phyloP scores from a whole-genome alignment of 805 yeast genomes.

The Starmera quercuum region DNA sequence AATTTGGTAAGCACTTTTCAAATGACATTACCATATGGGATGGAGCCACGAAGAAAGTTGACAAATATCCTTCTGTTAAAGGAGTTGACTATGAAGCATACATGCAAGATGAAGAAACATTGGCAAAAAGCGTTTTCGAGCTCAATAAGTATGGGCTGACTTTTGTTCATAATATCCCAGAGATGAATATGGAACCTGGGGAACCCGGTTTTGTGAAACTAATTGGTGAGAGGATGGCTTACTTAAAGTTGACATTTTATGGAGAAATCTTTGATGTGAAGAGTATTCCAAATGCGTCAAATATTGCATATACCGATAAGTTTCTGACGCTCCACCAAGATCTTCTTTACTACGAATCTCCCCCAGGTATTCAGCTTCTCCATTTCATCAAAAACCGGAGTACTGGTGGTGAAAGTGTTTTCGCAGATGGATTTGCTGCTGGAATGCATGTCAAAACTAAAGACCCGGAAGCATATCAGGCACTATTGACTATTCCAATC shows the following conservation, averaged over 20 bases:
- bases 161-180: conserved; percentile 48
- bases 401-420: conserved; percentile 59
- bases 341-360: conserved; percentile 67
- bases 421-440: conserved; percentile 64
- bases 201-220: conserved; percentile 27
- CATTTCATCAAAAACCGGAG: conserved; percentile 50
- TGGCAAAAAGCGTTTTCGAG: conserved; percentile 33
- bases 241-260: conserved; percentile 62
- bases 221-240: conserved; percentile 53
- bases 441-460: conserved; percentile 43
- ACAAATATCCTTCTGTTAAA: conserved; percentile 10
- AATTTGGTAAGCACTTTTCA: conserved; percentile 26
- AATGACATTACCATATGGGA: conserved; percentile 41
- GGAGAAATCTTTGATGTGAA: conserved; percentile 67
- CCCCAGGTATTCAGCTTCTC: conserved; percentile 70
- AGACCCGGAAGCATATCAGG: conserved; percentile 59
- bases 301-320: conserved; percentile 61
- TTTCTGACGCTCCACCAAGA: conserved; percentile 75
- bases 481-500: conserved; percentile 53
- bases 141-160: conserved; percentile 51
- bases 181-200: conserved; percentile 20
- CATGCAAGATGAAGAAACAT: conserved; percentile 5
- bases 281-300: conserved; percentile 43
- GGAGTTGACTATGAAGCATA: conserved; percentile 7
- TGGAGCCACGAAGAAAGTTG: conserved; percentile 6